These are phyloP conservation scores for Pseudocercospora crystallina DNA, from an alignment of 2,329 filamentous ascomycete species.

Conservation along the genomic window DNA sequence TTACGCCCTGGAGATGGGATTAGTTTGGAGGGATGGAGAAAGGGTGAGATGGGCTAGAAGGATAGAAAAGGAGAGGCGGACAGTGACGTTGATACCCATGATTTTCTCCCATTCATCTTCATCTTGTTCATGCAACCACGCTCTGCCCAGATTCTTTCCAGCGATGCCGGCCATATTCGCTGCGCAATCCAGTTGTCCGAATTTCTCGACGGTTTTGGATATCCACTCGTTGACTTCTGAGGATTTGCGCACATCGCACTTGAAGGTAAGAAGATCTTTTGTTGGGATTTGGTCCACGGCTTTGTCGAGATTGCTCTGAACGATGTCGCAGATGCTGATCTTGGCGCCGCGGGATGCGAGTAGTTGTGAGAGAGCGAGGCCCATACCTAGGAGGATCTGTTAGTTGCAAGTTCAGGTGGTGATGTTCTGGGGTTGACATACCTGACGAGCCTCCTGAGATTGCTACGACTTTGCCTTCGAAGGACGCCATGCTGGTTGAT, in stretches of 20 bases:
- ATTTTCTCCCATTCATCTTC: background rate
- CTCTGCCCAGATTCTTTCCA: no score
- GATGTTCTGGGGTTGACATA: no score
- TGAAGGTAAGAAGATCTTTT: no score
- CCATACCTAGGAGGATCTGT: no score
- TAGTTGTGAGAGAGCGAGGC: background rate
- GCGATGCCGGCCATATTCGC: slow-evolving; percentile 43
- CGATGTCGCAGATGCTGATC: slow-evolving; percentile 26
- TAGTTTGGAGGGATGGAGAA: no score
- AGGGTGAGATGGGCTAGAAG: no score
- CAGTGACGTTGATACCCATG: background rate
- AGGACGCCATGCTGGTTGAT: no score
- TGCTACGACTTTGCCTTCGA: slow-evolving; percentile 45
- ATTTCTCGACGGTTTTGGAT: slow-evolving; percentile 30
- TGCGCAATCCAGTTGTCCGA: slow-evolving; percentile 38
- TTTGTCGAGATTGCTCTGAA: background rate
- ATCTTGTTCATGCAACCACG: background rate
- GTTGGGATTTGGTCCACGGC: background rate
- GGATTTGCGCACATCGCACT: slow-evolving; percentile 27
- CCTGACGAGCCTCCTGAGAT: slow-evolving; percentile 51
- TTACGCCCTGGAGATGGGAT: no score
- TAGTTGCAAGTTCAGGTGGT: no score
- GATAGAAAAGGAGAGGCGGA: no score
- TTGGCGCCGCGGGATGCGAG: background rate
- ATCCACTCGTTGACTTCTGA: slow-evolving; percentile 31